A percentile compares a stretch with the other conserved stretches of the same genome.
Conservation (phyloP, 768 basidiomycete genomes). For the Boletus subcaerulescens region DNA sequence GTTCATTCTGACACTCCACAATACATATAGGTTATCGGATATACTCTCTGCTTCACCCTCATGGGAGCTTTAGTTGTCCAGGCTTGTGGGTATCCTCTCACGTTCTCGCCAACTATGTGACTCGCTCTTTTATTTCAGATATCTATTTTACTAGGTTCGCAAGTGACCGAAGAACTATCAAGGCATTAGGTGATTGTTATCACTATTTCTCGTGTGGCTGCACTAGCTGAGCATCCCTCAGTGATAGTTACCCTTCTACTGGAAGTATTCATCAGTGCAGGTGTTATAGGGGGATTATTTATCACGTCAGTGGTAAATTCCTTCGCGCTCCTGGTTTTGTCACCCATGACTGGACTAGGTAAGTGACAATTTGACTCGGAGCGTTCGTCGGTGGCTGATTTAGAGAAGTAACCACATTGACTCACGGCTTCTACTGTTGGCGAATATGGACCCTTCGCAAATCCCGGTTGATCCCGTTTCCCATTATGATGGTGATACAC, state of each 20-base stretch:
- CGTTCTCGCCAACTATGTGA: no score
- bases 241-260: conserved; percentile 13
- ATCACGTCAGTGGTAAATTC: no score
- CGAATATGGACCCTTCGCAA: no score
- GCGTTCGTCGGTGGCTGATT: no score
- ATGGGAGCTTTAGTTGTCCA: background rate
- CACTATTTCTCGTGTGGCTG: background rate
- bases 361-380: no score
- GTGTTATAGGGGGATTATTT: no score
- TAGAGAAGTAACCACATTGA: conserved; percentile 2
- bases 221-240: background rate
- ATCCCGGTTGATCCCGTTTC: no score
- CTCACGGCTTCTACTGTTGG: conserved; percentile 3
- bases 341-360: no score
- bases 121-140: background rate
- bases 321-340: no score
- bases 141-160: conserved; percentile 18
- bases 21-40: no score
- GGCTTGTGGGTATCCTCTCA: background rate
- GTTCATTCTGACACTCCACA: background rate
- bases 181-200: conserved; percentile 10
- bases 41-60: conserved; percentile 1
- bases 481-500: no score
- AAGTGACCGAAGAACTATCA: background rate
- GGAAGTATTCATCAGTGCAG: conserved; percentile 4